phyloP scores from a whole-genome alignment of 2,329 filamentous ascomycete species.

The Periconia sp. region DNA sequence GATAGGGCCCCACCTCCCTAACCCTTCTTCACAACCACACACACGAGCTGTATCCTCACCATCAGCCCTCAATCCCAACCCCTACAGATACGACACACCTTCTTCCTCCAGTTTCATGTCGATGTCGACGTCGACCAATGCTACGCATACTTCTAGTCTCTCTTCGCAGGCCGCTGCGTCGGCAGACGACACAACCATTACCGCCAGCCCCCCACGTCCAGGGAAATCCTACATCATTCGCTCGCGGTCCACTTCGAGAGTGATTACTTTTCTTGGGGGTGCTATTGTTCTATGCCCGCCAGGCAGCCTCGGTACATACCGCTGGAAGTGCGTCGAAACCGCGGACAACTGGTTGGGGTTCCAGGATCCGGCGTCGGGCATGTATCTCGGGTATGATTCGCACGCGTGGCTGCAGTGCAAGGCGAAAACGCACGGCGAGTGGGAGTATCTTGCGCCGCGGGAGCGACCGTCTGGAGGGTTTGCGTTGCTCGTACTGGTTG shows the following conservation, averaged over 20 bases:
- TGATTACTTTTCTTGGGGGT: neutral
- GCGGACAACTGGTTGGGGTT: neutral
- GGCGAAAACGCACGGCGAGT: neutral
- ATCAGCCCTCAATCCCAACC: no score
- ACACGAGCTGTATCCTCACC: no score
- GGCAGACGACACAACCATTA: no score
- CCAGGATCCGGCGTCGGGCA: neutral
- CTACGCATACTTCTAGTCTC: no score
- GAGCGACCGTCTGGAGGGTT: neutral
- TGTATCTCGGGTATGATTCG: neutral
- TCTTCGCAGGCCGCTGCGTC: no score
- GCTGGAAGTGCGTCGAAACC: neutral
- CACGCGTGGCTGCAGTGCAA: neutral
- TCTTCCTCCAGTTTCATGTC: no score
- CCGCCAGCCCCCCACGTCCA: neutral
- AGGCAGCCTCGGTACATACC: neutral
- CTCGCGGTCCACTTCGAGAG: neutral
- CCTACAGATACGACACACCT: no score
- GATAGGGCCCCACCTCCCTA: neutral
- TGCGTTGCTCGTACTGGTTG: neutral
- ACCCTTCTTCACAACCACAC: neutral
- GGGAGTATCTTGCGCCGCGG: neutral
- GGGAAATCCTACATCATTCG: neutral
- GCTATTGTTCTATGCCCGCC: neutral
- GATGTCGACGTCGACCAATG: no score